These are phyloP conservation scores for Chlamydomonas sp. DNA, from an alignment of 139 green algal genomes.

Conservation along the genomic window DNA sequence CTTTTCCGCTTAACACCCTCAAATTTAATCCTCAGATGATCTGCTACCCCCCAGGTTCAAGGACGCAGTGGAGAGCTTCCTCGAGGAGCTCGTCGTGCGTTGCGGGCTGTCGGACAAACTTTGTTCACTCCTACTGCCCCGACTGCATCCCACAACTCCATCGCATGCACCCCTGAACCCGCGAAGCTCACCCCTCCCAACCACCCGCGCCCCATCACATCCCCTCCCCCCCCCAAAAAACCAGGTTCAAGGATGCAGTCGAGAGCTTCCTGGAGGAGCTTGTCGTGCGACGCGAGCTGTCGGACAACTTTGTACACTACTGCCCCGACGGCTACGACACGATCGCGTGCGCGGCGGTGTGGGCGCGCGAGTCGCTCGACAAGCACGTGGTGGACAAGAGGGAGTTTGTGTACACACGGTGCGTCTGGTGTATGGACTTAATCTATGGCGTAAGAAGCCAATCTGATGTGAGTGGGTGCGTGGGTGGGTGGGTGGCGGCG, in stretches of 20 bases:
- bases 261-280: slow-evolving; percentile 93
- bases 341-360: slow-evolving; percentile 63
- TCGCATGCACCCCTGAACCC: slow-evolving; percentile 67
- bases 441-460: background rate
- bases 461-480: no score
- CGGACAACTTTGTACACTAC: slow-evolving; percentile 91
- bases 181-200: no score
- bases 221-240: no score
- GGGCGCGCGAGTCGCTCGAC: slow-evolving; percentile 71
- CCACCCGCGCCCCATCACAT: no score
- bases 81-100: slow-evolving; percentile 91
- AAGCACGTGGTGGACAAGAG: slow-evolving; percentile 70
- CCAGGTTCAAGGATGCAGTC: slow-evolving; percentile 58
- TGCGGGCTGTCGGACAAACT: slow-evolving; percentile 95
- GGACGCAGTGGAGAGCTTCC: slow-evolving; percentile 64
- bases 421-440: background rate
- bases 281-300: slow-evolving; percentile 82
- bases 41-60: no score
- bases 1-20: no score
- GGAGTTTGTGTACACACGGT: slow-evolving; percentile 66
- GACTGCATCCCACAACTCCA: slow-evolving; percentile 82
- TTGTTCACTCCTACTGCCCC: slow-evolving; percentile 62
- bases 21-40: no score
- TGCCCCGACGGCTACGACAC: slow-evolving; percentile 73
- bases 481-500: slow-evolving; percentile 49